phyloP scores from a whole-genome alignment of 2,329 filamentous ascomycete species.

The Alternaria consortialis region DNA sequence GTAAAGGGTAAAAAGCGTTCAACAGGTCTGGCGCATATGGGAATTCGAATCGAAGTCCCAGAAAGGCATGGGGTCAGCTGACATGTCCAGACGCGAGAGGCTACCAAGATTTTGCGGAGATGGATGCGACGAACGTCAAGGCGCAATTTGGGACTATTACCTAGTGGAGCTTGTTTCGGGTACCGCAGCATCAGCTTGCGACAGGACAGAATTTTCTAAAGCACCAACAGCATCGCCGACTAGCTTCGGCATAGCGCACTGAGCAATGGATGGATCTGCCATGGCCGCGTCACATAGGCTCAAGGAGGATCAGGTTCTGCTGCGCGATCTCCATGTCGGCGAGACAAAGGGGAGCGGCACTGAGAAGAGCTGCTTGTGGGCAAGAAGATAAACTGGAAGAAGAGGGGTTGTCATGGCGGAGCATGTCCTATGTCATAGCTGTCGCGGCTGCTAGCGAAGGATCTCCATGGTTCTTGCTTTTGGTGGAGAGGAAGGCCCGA shows the following conservation, averaged over 20 bases:
- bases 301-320: background rate
- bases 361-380: constrained; percentile 2
- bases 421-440: background rate
- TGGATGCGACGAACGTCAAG: constrained; percentile 8
- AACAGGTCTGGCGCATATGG: constrained; percentile 1
- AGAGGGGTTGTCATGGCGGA: constrained; percentile 4
- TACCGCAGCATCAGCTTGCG: constrained; percentile 5
- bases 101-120: constrained; percentile 1
- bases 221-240: background rate
- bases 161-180: background rate
- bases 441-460: constrained; percentile 12
- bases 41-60: constrained; percentile 16
- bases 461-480: constrained; percentile 3
- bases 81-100: background rate
- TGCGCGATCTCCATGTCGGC: constrained; percentile 4
- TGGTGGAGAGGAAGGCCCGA: constrained; percentile 12
- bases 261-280: constrained; percentile 2
- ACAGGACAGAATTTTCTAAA: constrained; percentile 13
- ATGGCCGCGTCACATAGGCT: background rate
- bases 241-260: constrained; percentile 15
- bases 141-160: background rate
- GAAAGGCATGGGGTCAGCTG: constrained; percentile 13
- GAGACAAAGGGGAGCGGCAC: background rate
- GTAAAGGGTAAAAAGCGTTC: constrained; percentile 1
- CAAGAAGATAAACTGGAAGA: constrained; percentile 3